phyloP scores from a whole-genome alignment of 148 eudicot genomes.

The Diospyros kaki region DNA sequence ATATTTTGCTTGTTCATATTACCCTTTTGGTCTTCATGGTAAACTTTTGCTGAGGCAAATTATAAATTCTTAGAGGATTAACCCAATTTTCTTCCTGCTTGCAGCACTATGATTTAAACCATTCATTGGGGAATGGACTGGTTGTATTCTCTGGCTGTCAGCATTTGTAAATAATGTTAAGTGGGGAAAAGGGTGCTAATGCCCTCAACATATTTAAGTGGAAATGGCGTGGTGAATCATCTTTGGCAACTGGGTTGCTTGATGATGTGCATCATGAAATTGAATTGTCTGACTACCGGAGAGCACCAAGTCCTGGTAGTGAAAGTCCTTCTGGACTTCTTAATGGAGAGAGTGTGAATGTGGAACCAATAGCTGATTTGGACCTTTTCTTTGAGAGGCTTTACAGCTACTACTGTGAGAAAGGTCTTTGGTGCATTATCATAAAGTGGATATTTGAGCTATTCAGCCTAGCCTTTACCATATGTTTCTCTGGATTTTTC shows the following conservation, averaged over 20 bases:
- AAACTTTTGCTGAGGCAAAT: not conserved
- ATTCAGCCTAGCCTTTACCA: constrained; percentile 82
- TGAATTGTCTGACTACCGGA: constrained; percentile 73
- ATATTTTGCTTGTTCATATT: constrained; percentile 1
- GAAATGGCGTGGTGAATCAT: constrained; percentile 55
- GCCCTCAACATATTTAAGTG: constrained; percentile 61
- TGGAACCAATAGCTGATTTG: constrained; percentile 79
- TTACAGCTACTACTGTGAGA: constrained; percentile 90
- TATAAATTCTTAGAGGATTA: not conserved
- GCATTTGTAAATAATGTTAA: constrained; percentile 69
- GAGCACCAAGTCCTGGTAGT: constrained; percentile 79
- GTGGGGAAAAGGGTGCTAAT: constrained; percentile 67
- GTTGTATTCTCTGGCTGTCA: constrained; percentile 40
- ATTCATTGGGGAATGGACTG: constrained; percentile 65
- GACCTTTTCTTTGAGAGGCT: constrained; percentile 90
- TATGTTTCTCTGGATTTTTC: constrained; percentile 91
- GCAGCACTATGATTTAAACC: constrained; percentile 26
- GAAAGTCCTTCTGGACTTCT: constrained; percentile 98
- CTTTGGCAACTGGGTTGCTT: constrained; percentile 57
- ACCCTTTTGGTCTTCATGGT: not conserved
- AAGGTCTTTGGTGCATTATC: constrained; percentile 98
- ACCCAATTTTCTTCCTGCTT: constrained; percentile 1
- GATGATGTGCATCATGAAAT: constrained; percentile 59
- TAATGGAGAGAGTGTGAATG: constrained; percentile 73
- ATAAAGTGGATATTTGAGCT: constrained; percentile 97